phyloP scores from a whole-genome alignment of 176 grass and related monocot species.

The Elymus sibiricus region DNA sequence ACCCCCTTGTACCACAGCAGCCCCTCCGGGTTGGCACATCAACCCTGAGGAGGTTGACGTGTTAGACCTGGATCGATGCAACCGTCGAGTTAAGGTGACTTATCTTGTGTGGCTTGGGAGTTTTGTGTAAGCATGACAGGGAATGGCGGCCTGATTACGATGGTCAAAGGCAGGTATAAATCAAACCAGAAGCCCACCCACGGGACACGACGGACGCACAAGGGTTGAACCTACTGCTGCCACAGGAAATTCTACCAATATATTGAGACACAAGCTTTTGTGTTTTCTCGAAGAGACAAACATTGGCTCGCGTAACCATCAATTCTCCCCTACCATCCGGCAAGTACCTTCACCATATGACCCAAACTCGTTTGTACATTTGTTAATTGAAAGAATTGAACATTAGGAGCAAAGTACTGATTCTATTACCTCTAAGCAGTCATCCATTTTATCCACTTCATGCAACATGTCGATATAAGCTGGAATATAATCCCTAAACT shows the following conservation, averaged over 20 bases:
- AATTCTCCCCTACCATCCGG: neutral
- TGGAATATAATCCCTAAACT: conserved; percentile 7
- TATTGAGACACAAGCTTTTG: neutral
- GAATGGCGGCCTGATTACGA: no score
- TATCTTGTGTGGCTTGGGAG: no score
- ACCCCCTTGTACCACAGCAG: no score
- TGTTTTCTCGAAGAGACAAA: neutral
- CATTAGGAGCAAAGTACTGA: neutral
- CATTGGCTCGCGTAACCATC: no score
- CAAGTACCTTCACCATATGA: neutral
- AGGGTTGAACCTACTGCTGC: neutral
- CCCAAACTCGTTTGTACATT: neutral
- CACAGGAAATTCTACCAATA: neutral
- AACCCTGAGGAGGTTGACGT: no score
- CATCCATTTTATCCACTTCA: neutral
- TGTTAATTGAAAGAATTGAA: neutral
- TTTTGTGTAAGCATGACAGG: no score
- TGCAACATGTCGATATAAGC: neutral
- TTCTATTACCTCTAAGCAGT: conserved; percentile 4
- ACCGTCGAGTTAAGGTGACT: no score
- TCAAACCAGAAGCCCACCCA: no score
- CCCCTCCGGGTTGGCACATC: no score
- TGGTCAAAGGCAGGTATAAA: no score
- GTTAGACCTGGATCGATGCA: no score
- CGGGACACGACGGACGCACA: no score